Conservation (phyloP, 345 rosid genomes). For the Citrus inodora region DNA sequence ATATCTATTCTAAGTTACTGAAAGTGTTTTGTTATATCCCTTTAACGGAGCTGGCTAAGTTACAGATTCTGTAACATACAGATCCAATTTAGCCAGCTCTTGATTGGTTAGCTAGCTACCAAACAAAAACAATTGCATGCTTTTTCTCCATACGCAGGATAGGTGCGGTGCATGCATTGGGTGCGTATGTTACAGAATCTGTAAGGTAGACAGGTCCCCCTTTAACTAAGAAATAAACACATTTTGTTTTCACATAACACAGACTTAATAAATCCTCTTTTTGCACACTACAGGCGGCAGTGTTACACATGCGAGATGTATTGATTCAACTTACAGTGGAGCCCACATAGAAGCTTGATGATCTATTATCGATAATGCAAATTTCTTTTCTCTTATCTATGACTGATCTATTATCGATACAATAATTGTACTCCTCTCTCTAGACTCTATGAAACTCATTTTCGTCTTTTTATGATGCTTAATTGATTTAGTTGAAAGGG, state of each 20-base stretch:
- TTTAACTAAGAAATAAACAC: not conserved
- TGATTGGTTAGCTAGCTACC: no score
- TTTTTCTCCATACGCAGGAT: no score
- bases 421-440: not conserved
- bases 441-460: not conserved
- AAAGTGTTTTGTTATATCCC: not conserved
- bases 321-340: not conserved
- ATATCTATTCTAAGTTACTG: not conserved
- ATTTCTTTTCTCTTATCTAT: not conserved
- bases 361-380: not conserved
- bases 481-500: not conserved
- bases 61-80: no score
- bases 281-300: not conserved
- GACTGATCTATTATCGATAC: not conserved
- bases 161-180: no score
- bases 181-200: no score
- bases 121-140: no score
- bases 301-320: not conserved
- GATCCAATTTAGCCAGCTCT: no score
- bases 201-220: no score
- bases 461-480: not conserved
- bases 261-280: not conserved
- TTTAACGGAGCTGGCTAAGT: no score
- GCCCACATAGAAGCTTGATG: not conserved
- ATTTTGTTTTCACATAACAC: not conserved